Evolutionary conservation across 2,329 filamentous ascomycete genomes (phyloP), one percentile per base, ranked within the genome.

Genomic region (Alternaria tenuissima): DNA sequence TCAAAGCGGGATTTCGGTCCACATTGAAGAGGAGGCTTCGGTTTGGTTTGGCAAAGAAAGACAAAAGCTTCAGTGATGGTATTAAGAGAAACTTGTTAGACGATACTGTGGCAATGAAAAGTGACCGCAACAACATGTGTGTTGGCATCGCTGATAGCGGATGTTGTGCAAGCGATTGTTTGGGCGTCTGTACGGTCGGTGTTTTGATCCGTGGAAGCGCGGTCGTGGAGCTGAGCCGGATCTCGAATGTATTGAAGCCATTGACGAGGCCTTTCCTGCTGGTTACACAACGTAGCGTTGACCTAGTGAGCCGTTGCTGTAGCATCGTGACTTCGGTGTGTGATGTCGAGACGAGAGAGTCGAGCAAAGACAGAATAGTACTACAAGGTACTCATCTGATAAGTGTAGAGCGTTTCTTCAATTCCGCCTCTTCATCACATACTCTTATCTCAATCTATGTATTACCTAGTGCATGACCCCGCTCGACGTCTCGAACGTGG

Each of bases 1-100:
- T 87, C n/a, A 96, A 83, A 1, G 94, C 44, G 0, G 87, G 87
- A 73, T 96, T 96, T 51, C 81, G 83, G 71, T 96, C 92, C 4
- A 93, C 88, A 73, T 91, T 73, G 56, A 76, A 83, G 4, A 84
- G 53, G 36, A 74, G 75, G 7, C 63, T 68, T 20, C 78, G 73
- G 7, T 70, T 62, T 5, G 79, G 75, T n/a, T 78, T 76, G 14
- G 77, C 73, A 11, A 82, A 75, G 34, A 81, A 77, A 4, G 76
- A 75, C 0, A 83, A 74, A 3, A 81, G 64, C 0, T 73, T 68
- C n/a, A 80, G 68, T 18, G 77, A 75, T 14, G 76, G 80, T 18
- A 76, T 55, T 5, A 83, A 74, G 1, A 83, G 74, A 53, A 71
- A 74, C 24, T 78, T 79, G 57, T 80, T 80, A 3, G 83, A 85